These are phyloP conservation scores for Escovopsis sp. DNA, from an alignment of 2,329 filamentous ascomycete genomes.

Conservation along the genomic window DNA sequence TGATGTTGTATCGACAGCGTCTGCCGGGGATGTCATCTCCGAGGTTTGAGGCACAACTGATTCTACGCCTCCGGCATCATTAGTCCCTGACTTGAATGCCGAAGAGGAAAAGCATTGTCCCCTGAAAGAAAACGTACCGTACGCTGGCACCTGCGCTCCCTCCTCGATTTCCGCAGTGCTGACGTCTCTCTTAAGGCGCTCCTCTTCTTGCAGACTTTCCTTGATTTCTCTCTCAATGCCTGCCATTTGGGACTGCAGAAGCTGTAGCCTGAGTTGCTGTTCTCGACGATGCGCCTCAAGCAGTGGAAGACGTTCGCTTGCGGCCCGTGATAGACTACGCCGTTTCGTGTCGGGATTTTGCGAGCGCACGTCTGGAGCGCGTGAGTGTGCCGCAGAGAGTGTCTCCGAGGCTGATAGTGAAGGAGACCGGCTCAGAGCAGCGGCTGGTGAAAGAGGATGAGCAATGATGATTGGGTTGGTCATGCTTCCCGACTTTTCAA, in stretches of 20 bases:
- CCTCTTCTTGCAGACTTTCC: constrained; percentile 20
- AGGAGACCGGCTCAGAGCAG: constrained; percentile 1
- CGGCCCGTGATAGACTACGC: constrained; percentile 17
- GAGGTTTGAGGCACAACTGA: neutral
- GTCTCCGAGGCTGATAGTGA: constrained; percentile 3
- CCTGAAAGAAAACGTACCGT: neutral
- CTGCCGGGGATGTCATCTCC: neutral
- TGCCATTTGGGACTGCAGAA: constrained; percentile 31
- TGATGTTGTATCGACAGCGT: constrained; percentile 4
- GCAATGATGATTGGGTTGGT: too few relatives aligned
- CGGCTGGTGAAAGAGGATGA: too few relatives aligned
- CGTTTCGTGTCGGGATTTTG: constrained; percentile 5
- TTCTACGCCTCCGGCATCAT: neutral
- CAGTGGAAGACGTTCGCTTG: constrained; percentile 22
- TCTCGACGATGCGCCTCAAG: constrained; percentile 21
- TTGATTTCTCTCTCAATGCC: constrained; percentile 34
- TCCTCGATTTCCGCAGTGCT: too few relatives aligned
- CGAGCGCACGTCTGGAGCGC: constrained; percentile 8
- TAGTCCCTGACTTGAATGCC: neutral
- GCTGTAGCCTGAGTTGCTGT: constrained; percentile 31
- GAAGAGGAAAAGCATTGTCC: neutral
- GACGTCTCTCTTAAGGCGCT: constrained; percentile 17
- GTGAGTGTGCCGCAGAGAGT: constrained; percentile 3
- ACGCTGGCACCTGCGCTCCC: too few relatives aligned
- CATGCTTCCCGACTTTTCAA: too few relatives aligned